Evolutionary conservation across 2,329 filamentous ascomycete genomes (phyloP), one percentile per base, ranked within the genome.

Genomic region (Dactylonectria estremocensis): DNA sequence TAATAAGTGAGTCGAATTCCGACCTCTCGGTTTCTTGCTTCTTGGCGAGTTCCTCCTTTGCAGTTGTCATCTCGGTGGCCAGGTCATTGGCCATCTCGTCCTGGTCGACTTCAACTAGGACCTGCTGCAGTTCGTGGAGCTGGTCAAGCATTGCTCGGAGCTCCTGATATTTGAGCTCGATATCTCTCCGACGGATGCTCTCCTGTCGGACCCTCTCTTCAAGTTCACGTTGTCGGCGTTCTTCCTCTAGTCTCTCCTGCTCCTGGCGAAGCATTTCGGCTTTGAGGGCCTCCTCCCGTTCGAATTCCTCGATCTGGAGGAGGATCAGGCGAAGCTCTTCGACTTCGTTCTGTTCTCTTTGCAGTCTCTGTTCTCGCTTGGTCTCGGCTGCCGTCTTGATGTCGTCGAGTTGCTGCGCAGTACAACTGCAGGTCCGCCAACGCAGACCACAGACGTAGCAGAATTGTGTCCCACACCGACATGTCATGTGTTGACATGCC

Each of bases 401-500:
- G 1, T 63, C 72, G 3, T 61, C 55, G 2, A 90, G 81, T 68
- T 88, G 80, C 13, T 80, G 72, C 79, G 85, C 83, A 2, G 82
- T 85, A 77, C 94, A 96, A 2, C 80, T 80, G 77, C 93, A 96
- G 0, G 90, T 93, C 72, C 90, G 88, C 94, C 94, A 97, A 62
- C 84, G 86, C 24, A 82, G 79, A 5, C 90, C 90, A 78, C 94
- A 97, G 3, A 95, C 88, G 82, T 95, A 96, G 83, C 94, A 97
- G 80, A 97, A 97, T 75, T 96, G 85, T 9, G 92, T 91, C 43
- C 89, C 91, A 78, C 94, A 97, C 43, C 92, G 89, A 73, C 94
- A 97, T 5, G 91, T 95, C 90, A 97, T 97, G 78, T 96, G 94
- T 79, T 95, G 93, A 80, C 94, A 97, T 4, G 93, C 93, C 73